phyloP scores from a whole-genome alignment of 2,329 filamentous ascomycete species.

The Helotiales sp. region DNA sequence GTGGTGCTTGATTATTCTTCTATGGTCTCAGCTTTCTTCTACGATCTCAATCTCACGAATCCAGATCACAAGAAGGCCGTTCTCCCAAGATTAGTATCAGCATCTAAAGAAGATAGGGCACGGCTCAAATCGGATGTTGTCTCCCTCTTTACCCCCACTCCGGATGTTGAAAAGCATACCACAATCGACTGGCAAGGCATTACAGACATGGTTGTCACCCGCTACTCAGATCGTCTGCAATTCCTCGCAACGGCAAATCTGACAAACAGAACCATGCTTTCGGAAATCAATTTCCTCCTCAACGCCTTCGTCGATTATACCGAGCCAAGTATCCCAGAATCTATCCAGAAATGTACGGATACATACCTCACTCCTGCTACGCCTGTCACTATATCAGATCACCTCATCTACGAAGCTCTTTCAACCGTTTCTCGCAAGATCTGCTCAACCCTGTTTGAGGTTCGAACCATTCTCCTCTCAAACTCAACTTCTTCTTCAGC shows the following conservation, averaged over 20 bases:
- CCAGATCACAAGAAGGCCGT: conserved; percentile 18
- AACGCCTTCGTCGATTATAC: conserved; percentile 46
- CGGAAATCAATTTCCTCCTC: conserved; percentile 40
- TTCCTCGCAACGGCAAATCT: conserved; percentile 17
- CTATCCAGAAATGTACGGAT: conserved; percentile 47
- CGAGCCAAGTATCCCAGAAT: conserved; percentile 37
- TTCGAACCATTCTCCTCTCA: conserved; percentile 18
- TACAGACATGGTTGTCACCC: conserved; percentile 62
- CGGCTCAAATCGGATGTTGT: conserved; percentile 45
- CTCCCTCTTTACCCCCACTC: conserved; percentile 36
- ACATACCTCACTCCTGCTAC: conserved; percentile 43
- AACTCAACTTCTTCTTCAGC: not conserved
- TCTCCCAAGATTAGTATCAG: conserved; percentile 25
- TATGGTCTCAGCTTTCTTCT: conserved; percentile 34
- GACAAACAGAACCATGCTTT: conserved; percentile 35
- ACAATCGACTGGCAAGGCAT: conserved; percentile 60
- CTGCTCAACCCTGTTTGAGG: conserved; percentile 37
- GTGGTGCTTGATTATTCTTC: conserved; percentile 31
- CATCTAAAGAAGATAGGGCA: conserved; percentile 29
- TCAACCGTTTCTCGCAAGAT: conserved; percentile 40
- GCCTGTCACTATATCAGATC: conserved; percentile 43
- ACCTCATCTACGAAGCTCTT: conserved; percentile 46
- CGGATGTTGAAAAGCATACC: conserved; percentile 21
- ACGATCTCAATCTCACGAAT: conserved; percentile 32
- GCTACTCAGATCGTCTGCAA: conserved; percentile 58